phyloP scores from a whole-genome alignment of 345 rosid genomes.

The Arabidopsis suecica region DNA sequence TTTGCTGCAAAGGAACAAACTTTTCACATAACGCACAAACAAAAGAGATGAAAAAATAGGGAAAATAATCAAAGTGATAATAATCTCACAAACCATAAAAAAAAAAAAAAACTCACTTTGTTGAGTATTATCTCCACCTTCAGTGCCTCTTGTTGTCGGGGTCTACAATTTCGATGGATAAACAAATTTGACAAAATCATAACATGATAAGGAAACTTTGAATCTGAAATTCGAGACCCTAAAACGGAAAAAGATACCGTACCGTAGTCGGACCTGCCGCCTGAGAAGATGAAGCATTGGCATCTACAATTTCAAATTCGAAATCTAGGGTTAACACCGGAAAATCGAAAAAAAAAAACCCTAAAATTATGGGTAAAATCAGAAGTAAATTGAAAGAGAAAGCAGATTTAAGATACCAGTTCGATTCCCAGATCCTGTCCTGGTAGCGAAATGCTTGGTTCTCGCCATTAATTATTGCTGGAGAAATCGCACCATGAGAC shows the following conservation, averaged over 20 bases:
- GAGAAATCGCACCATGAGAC: neutral
- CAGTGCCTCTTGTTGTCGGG: neutral
- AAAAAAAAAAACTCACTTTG: conserved; percentile 11
- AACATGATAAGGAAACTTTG: neutral
- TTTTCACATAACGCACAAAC: neutral
- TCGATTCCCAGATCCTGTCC: conserved; percentile 18
- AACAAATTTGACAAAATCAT: neutral
- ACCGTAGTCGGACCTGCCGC: conserved; percentile 34
- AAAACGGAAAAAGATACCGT: neutral
- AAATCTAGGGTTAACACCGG: conserved; percentile 40
- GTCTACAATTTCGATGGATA: conserved; percentile 3
- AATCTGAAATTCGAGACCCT: neutral
- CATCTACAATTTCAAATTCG: conserved; percentile 29
- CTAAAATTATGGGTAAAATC: neutral
- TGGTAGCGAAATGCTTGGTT: conserved; percentile 43
- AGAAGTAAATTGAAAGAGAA: neutral
- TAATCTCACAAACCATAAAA: too few relatives aligned
- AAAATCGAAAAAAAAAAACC: neutral
- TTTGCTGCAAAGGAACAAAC: conserved; percentile 19
- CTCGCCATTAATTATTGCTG: conserved; percentile 43
- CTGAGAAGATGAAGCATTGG: conserved; percentile 17
- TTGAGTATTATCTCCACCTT: conserved; percentile 15
- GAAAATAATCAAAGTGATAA: too few relatives aligned
- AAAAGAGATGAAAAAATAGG: neutral
- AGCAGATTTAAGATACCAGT: conserved; percentile 25